A percentile compares a stretch with the other conserved stretches of the same genome.
Evolutionary conservation across 2,329 filamentous ascomycete genomes (phyloP).

Genomic region (Pseudogymnoascus sp.): DNA sequence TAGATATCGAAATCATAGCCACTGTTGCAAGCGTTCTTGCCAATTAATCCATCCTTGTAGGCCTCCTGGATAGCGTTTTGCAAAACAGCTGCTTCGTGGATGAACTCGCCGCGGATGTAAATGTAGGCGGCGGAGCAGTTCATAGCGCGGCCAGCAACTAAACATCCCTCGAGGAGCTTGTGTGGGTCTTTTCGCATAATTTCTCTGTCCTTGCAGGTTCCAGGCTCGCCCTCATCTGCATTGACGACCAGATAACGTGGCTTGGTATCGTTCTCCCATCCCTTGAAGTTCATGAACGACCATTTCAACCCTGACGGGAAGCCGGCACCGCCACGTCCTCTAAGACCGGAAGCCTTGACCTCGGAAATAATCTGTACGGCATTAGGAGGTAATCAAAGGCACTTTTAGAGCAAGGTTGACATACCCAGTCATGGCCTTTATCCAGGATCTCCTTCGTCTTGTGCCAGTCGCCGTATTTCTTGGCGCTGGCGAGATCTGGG

Average conservation of each 20-base stretch:
- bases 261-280: conserved; percentile 96
- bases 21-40: conserved; percentile 94
- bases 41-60: conserved; percentile 87
- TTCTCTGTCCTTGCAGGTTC: conserved; percentile 98
- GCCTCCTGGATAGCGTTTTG: conserved; percentile 97
- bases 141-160: conserved; percentile 95
- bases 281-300: conserved; percentile 99
- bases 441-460: conserved; percentile 97
- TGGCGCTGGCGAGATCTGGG: conserved; percentile 82
- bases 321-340: conserved; percentile 92
- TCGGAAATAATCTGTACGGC: conserved; percentile 76
- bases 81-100: conserved; percentile 86
- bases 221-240: conserved; percentile 95
- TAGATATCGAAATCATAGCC: conserved; percentile 98
- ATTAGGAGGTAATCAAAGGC: not conserved
- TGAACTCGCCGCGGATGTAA: conserved; percentile 98
- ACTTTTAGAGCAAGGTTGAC: conserved; percentile 13
- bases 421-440: conserved; percentile 92
- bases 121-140: conserved; percentile 98
- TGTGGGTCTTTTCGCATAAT: conserved; percentile 99
- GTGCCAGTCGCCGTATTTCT: conserved; percentile 99
- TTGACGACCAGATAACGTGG: conserved; percentile 97
- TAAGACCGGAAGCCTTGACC: conserved; percentile 90
- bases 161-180: conserved; percentile 95
- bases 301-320: conserved; percentile 99